phyloP scores from a whole-genome alignment of 805 yeast genomes.

The Barnettozyma siamensis region DNA sequence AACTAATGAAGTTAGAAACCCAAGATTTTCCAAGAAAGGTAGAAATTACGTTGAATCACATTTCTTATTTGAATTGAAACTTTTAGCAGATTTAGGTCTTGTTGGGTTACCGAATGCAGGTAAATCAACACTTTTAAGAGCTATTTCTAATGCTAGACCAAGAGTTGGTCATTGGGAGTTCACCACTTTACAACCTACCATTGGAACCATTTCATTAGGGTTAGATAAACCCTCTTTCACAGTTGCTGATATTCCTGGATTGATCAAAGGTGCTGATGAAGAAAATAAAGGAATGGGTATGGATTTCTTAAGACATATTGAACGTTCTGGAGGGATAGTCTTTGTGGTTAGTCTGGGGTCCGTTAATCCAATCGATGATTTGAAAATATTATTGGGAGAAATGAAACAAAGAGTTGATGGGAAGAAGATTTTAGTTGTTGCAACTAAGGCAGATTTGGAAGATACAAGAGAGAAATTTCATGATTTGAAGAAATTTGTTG shows the following conservation, averaged over 20 bases:
- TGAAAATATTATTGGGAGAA: constrained; percentile 59
- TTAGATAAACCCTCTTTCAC: constrained; percentile 66
- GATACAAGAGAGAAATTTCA: constrained; percentile 44
- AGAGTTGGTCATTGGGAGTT: constrained; percentile 96
- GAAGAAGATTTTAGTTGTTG: constrained; percentile 70
- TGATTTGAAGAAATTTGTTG: constrained; percentile 40
- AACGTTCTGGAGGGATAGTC: constrained; percentile 83
- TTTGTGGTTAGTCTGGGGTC: constrained; percentile 79
- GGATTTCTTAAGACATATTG: constrained; percentile 87
- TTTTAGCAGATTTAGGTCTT: constrained; percentile 87
- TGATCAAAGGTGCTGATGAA: constrained; percentile 74
- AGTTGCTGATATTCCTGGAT: constrained; percentile 97
- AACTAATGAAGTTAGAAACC: constrained; percentile 79
- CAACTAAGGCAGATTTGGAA: constrained; percentile 88
- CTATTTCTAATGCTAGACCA: constrained; percentile 86
- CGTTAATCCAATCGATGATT: constrained; percentile 58
- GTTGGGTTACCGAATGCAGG: constrained; percentile 98
- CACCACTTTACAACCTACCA: constrained; percentile 86
- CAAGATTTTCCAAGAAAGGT: constrained; percentile 81
- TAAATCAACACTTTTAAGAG: constrained; percentile 80
- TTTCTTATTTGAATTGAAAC: constrained; percentile 77
- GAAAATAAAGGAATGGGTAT: constrained; percentile 88
- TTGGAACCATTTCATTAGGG: constrained; percentile 76
- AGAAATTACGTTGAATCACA: constrained; percentile 58
- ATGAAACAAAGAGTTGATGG: constrained; percentile 60